Evolutionary conservation across 176 grass and related monocot species (phyloP), one percentile per base, ranked within the genome.

Genomic region (Oryza nivara): DNA sequence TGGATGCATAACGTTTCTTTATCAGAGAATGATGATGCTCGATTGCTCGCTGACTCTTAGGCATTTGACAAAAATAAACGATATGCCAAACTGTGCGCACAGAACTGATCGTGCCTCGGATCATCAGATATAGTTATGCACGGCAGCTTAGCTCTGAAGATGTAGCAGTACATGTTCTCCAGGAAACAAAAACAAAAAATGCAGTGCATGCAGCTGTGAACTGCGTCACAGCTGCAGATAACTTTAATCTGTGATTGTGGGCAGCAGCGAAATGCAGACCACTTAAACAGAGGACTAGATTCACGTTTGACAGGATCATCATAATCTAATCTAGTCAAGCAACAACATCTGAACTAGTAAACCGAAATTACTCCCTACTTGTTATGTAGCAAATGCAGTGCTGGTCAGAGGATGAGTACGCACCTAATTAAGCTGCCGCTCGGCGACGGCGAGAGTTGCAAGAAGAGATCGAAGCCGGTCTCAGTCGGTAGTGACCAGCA

Each of bases 51-150:
- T 23, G 35, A 56, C 32, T 45, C 70, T 48, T 47, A 7, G 26
- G 46, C 17, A 14, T 56, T 74, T 74, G 81, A 83, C 71, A 83
- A 48, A 47, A 65, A 65, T 71, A 83, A 75, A 34, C 30, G 54
- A 4, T 17, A n/a, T 9, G 41, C 30, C 81, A 67, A 83, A 5
- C 58, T 66, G 41, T 51, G 74, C 49, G 41, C 38, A 7, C 43
- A 8, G 41, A 3, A 34, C 13, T 63, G 3, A 73, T 34, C 16
- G 22, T 36, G 1, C 5, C 36, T 61, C 49, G 8, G 10, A 4
- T 73, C 38, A 4, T 73, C 38, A 8, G 66, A 10, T 7, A 30
- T 7, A 30, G 60, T 36, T 30, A 2, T n/a, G 0, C 10, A 66
- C 6, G 20, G 9, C 58, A 23, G 56, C 20, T 61, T 61, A 22